Percentiles rank a stretch among this genome's conserved stretches.
These are phyloP conservation scores for Ploettnerulaceae sp. DNA, from an alignment of 2,329 filamentous ascomycete genomes.

Conservation along the genomic window DNA sequence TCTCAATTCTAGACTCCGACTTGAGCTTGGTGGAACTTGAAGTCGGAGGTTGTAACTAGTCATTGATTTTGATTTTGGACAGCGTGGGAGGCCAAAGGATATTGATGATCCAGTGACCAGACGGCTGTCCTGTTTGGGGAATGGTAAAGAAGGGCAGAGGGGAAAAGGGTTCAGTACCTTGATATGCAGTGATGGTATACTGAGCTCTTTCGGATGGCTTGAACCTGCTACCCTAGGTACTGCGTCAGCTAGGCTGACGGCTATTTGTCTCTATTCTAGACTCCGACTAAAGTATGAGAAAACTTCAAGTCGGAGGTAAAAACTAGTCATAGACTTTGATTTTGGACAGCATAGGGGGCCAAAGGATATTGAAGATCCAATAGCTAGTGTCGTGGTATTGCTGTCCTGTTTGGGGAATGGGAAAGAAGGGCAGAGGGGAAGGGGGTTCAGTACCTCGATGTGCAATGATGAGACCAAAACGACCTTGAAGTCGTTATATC, in stretches of 20 bases:
- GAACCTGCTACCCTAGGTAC: constrained; percentile 3
- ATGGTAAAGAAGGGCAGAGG: too few relatives aligned
- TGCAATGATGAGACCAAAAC: constrained; percentile 13
- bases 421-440: constrained; percentile 3
- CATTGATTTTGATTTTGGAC: too few relatives aligned
- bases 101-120: too few relatives aligned
- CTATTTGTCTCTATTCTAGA: constrained; percentile 10
- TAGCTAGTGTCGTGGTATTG: constrained; percentile 2
- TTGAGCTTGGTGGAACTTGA: too few relatives aligned
- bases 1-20: too few relatives aligned
- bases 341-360: constrained; percentile 4
- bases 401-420: constrained; percentile 3
- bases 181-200: constrained; percentile 11
- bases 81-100: too few relatives aligned
- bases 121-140: too few relatives aligned
- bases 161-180: too few relatives aligned
- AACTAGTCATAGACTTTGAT: constrained; percentile 9
- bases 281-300: constrained; percentile 10
- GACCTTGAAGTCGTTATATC: constrained; percentile 12
- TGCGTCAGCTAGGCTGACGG: constrained; percentile 10
- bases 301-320: constrained; percentile 7
- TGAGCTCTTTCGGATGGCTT: constrained; percentile 10
- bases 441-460: constrained; percentile 10
- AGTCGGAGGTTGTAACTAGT: too few relatives aligned
- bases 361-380: constrained; percentile 10